Evolutionary conservation across 2,329 filamentous ascomycete genomes (phyloP).

Genomic region (Falciphora oryzae): DNA sequence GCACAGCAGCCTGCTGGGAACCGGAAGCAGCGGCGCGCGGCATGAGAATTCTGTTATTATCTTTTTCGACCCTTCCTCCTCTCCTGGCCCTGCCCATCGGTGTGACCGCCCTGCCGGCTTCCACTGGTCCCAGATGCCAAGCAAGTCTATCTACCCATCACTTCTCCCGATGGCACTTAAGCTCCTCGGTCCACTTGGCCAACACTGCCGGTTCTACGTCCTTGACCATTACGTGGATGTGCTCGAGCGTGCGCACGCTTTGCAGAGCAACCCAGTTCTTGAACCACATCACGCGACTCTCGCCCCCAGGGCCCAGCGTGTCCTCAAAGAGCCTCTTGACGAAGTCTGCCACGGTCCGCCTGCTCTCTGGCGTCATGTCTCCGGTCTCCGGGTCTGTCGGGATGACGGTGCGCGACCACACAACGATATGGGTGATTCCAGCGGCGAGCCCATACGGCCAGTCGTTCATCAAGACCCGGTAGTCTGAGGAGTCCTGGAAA

Average conservation of each 20-base stretch:
- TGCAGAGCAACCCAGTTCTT: conserved; percentile 91
- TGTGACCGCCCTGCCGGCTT: neutral
- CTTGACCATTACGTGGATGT: conserved; percentile 72
- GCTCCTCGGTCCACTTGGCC: conserved; percentile 46
- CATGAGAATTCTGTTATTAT: conserved; percentile 24
- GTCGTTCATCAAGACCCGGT: conserved; percentile 76
- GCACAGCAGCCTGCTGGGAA: conserved; percentile 35
- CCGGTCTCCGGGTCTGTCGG: conserved; percentile 64
- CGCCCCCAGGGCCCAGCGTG: conserved; percentile 43
- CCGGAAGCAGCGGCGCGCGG: conserved; percentile 49
- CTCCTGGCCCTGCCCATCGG: neutral
- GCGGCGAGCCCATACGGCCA: conserved; percentile 80
- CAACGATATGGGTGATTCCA: conserved; percentile 72
- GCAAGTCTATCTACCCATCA: neutral
- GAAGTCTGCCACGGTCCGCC: conserved; percentile 60
- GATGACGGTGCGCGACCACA: conserved; percentile 84
- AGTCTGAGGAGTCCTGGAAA: conserved; percentile 50
- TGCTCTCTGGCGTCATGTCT: conserved; percentile 63
- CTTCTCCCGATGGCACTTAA: conserved; percentile 25
- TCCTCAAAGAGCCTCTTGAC: conserved; percentile 63
- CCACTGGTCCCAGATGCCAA: conserved; percentile 19
- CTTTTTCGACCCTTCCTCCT: neutral
- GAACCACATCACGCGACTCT: conserved; percentile 68
- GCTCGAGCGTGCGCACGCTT: conserved; percentile 80
- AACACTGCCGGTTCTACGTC: conserved; percentile 46